phyloP scores from a whole-genome alignment of 306 rosid genomes.

The Malus asiatica region DNA sequence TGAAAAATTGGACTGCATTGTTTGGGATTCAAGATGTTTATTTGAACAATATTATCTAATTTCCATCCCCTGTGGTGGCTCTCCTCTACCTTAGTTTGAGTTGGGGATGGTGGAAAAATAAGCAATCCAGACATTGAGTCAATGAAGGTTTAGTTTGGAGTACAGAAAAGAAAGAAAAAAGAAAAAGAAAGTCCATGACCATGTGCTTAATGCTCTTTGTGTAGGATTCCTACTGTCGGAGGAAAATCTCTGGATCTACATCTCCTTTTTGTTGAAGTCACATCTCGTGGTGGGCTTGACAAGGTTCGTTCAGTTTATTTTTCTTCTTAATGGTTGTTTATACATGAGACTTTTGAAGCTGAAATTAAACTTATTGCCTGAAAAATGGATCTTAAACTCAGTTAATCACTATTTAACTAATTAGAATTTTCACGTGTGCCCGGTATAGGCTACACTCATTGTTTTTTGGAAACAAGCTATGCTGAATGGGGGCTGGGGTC shows the following conservation, averaged over 20 bases:
- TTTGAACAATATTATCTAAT: not conserved
- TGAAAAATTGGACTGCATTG: not conserved
- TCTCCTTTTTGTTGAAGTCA: constrained; percentile 71
- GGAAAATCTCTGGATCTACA: constrained; percentile 68
- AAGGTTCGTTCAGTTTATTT: constrained; percentile 39
- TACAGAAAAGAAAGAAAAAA: not conserved
- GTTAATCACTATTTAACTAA: not conserved
- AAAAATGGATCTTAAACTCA: constrained; percentile 4
- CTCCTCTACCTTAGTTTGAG: not conserved
- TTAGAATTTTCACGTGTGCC: not conserved
- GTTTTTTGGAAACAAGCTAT: not conserved
- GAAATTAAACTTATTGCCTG: not conserved
- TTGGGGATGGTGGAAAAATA: not conserved
- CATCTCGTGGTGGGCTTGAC: constrained; percentile 73
- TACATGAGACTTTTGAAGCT: not conserved
- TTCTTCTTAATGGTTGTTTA: not conserved
- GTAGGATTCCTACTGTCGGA: constrained; percentile 68
- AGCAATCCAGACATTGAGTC: not conserved
- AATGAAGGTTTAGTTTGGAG: not conserved
- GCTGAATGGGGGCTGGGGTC: not conserved
- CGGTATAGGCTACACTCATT: not conserved
- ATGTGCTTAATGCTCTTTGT: constrained; percentile 4
- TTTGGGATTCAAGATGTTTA: not conserved
- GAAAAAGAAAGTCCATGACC: constrained; percentile 1
- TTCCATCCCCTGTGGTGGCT: not conserved